phyloP scores from a whole-genome alignment of 169 alveolate species.

The Plasmodium yoelii region DNA sequence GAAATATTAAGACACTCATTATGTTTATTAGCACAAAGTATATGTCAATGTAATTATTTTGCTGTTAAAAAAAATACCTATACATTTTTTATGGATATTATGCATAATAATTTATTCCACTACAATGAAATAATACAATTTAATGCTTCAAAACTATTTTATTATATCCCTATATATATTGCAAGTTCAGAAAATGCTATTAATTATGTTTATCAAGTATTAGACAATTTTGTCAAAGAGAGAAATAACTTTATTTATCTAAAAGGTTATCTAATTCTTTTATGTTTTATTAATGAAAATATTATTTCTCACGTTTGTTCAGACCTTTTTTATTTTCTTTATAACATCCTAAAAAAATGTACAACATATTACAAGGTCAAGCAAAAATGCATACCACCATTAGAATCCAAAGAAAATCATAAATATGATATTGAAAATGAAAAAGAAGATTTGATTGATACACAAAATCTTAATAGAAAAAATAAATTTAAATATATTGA shows the following conservation, averaged over 20 bases:
- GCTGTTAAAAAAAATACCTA: conserved; percentile 50
- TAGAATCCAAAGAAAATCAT: neutral
- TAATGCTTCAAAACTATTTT: conserved; percentile 72
- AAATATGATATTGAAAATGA: neutral
- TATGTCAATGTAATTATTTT: conserved; percentile 72
- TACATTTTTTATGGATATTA: conserved; percentile 42
- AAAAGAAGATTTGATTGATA: conserved; percentile 14
- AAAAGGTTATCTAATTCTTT: conserved; percentile 61
- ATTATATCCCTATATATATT: conserved; percentile 61
- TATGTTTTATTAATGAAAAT: conserved; percentile 32
- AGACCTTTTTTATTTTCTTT: conserved; percentile 12
- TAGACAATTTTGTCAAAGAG: conserved; percentile 26
- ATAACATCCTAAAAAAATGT: conserved; percentile 32
- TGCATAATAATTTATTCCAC: conserved; percentile 69
- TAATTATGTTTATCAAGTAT: conserved; percentile 41
- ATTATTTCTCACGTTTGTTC: conserved; percentile 25
- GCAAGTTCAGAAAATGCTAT: conserved; percentile 8
- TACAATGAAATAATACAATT: conserved; percentile 74
- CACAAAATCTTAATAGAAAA: conserved; percentile 10
- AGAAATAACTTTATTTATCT: conserved; percentile 62
- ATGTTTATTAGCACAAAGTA: conserved; percentile 66
- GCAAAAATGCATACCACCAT: neutral
- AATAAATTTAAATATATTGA: no score
- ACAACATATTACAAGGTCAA: conserved; percentile 38
- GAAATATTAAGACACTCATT: conserved; percentile 68